phyloP scores from a whole-genome alignment of 176 grass and related monocot species.

The Aegilops bicornis region DNA sequence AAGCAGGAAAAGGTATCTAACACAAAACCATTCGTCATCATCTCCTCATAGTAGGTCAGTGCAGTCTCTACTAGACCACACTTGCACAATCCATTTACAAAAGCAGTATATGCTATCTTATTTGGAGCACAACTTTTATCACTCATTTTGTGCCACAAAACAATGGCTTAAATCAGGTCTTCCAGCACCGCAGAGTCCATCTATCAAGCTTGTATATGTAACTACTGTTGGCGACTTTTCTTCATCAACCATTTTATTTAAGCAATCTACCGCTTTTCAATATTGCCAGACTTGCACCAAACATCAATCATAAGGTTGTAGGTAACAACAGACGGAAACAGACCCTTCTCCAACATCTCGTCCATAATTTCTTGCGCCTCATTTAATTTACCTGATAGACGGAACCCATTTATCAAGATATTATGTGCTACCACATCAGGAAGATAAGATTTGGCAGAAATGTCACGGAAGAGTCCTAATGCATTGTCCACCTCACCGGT shows the following conservation, averaged over 20 bases:
- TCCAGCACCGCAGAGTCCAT: conserved; percentile 63
- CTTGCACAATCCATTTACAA: conserved; percentile 84
- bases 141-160: conserved; percentile 68
- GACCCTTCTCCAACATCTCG: conserved; percentile 72
- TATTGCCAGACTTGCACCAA: conserved; percentile 69
- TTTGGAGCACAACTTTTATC: conserved; percentile 65
- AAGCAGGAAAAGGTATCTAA: conserved; percentile 68
- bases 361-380: conserved; percentile 70
- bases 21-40: conserved; percentile 53
- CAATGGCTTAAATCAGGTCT: conserved; percentile 57
- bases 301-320: conserved; percentile 95
- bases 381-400: conserved; percentile 61
- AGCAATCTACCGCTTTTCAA: conserved; percentile 57
- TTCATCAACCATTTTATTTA: conserved; percentile 72
- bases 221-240: conserved; percentile 62
- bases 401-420: conserved; percentile 90
- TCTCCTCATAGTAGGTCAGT: conserved; percentile 65
- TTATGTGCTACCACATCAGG: conserved; percentile 95
- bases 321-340: conserved; percentile 80
- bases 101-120: conserved; percentile 67
- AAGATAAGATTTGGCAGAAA: conserved; percentile 71
- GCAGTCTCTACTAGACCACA: conserved; percentile 56
- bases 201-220: conserved; percentile 88
- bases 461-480: conserved; percentile 55
- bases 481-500: conserved; percentile 59